Percentiles rank a stretch among this genome's conserved stretches.
These are phyloP conservation scores for Neofusicoccum sp. DNA, from an alignment of 2,329 filamentous ascomycete genomes.

Conservation along the genomic window DNA sequence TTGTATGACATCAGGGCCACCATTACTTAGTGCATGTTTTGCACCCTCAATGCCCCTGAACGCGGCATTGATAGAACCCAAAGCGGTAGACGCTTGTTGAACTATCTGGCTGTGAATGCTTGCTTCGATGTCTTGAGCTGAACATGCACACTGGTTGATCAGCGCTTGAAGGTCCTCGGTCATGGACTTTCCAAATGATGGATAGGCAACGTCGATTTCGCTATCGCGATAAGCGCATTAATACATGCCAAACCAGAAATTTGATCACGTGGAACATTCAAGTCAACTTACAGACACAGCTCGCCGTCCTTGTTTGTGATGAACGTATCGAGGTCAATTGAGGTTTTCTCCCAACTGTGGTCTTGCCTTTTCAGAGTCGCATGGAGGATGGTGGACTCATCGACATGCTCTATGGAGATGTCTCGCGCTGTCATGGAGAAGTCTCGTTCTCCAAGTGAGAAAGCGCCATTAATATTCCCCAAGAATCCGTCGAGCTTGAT, in stretches of 20 bases:
- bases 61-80: not conserved
- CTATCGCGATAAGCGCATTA: not conserved
- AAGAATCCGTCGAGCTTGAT: slow-evolving; percentile 4
- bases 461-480: not conserved
- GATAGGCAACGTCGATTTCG: not conserved
- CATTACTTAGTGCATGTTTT: not conserved
- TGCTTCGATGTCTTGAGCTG: not conserved
- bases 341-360: not conserved
- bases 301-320: slow-evolving; percentile 10
- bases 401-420: not conserved
- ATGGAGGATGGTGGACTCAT: not conserved
- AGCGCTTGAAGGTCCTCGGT: not conserved
- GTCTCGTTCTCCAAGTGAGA: slow-evolving; percentile 9
- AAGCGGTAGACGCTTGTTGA: not conserved
- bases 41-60: slow-evolving; percentile 6
- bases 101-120: slow-evolving; percentile 2
- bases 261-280: not conserved
- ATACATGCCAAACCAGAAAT: not conserved
- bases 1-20: not conserved
- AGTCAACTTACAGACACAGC: not conserved
- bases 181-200: not conserved
- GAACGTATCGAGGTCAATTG: slow-evolving; percentile 5
- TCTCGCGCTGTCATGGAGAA: slow-evolving; percentile 10
- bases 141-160: slow-evolving; percentile 1
- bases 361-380: not conserved